Evolutionary conservation across 2,329 filamentous ascomycete genomes (phyloP).

Genomic region (Neonectria hederae): DNA sequence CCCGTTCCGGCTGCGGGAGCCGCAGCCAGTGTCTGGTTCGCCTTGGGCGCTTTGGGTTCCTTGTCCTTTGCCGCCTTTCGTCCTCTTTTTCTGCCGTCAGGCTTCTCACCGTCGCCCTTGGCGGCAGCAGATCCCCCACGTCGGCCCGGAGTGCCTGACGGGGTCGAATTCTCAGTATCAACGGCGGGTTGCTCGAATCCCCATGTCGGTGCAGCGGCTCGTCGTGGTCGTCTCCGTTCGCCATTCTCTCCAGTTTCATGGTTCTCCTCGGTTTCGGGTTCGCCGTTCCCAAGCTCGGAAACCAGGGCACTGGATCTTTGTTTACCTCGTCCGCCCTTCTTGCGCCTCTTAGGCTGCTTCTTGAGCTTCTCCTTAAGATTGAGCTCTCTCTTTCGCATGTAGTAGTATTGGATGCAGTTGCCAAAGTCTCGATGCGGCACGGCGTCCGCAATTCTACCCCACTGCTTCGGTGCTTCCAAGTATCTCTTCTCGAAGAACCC

Average conservation of each 20-base stretch:
- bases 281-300: constrained; percentile 70
- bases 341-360: constrained; percentile 68
- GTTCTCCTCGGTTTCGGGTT: constrained; percentile 65
- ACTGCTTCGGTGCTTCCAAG: constrained; percentile 81
- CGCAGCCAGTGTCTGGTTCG: constrained; percentile 57
- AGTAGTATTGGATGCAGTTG: constrained; percentile 87
- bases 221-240: constrained; percentile 68
- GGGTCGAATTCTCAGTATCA: constrained; percentile 69
- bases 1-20: constrained; percentile 51
- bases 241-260: constrained; percentile 68
- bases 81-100: constrained; percentile 50
- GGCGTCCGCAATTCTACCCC: constrained; percentile 78
- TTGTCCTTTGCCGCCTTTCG: constrained; percentile 54
- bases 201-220: constrained; percentile 77
- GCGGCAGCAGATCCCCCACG: constrained; percentile 53
- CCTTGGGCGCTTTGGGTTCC: constrained; percentile 53
- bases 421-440: constrained; percentile 76
- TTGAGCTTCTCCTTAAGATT: constrained; percentile 81
- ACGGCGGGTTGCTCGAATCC: constrained; percentile 67
- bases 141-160: constrained; percentile 65
- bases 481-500: constrained; percentile 78
- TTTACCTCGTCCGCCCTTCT: constrained; percentile 65
- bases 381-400: constrained; percentile 78
- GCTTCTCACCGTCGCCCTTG: constrained; percentile 60
- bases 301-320: constrained; percentile 71